Percentiles rank a stretch among this genome's conserved stretches.
Conservation (phyloP, 305 asterid genomes). For the Stenogyne calaminthoides region DNA sequence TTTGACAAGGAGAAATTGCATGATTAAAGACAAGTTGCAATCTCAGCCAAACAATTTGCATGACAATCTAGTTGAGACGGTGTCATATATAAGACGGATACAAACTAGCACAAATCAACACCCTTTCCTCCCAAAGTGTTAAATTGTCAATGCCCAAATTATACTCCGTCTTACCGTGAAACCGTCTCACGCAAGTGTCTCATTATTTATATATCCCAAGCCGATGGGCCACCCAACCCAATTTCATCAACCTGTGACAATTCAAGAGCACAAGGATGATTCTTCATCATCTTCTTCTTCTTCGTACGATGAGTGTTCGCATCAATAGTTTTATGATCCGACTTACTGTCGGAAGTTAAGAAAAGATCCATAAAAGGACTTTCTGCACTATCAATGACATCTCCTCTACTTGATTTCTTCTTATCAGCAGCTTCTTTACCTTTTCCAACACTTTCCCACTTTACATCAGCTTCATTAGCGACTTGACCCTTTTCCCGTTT, state of each 20-base stretch:
- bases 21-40: not conserved
- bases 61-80: no score
- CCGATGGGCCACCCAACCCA: conserved; percentile 88
- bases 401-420: conserved; percentile 38
- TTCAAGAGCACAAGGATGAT: conserved; percentile 43
- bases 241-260: conserved; percentile 48
- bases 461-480: conserved; percentile 27
- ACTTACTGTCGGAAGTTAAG: conserved; percentile 24
- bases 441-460: conserved; percentile 8
- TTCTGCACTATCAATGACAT: conserved; percentile 59
- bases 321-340: conserved; percentile 33
- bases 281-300: conserved; percentile 56
- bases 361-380: conserved; percentile 59
- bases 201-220: conserved; percentile 53
- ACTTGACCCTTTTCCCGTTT: conserved; percentile 37
- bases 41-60: not conserved
- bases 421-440: conserved; percentile 26
- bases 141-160: no score
- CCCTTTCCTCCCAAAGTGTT: no score
- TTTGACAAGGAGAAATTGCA: not conserved
- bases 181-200: not conserved
- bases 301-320: conserved; percentile 39
- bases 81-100: no score
- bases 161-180: not conserved
- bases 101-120: no score